Evolutionary conservation across 352 stramenopile species (phyloP), one percentile per base, ranked within the genome.

Genomic region (Globisporangium lucens): DNA sequence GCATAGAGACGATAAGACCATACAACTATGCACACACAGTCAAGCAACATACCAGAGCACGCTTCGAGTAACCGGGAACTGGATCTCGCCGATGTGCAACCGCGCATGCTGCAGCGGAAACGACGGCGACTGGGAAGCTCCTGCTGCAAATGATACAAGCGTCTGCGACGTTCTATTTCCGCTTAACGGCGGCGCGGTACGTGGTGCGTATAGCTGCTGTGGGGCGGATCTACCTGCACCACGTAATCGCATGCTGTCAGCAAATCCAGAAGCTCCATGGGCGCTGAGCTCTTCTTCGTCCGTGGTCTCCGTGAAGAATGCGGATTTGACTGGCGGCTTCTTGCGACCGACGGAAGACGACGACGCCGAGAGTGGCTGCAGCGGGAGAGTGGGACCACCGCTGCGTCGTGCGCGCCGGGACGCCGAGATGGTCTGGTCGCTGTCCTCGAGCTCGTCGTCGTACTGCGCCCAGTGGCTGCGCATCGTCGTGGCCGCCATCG

Each of bases 251-350:
- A 9, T 35, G 10, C 17, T 57, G 15, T 30, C 33, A n/a, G 41
- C 22, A 43, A 51, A 27, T 15, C 10, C 27, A 33, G 36, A 1
- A 52, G 41, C 30, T 29, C 47, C 61, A 27, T 51, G 61, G 0
- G 9, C 4, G 33, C 52, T 55, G 53, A 56, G 20, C 33, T 76
- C 77, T 27, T 93, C 85, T 22, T 93, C 85, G 67, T 91, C 83
- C 8, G 85, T 91, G 36, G 85, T 87, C 63, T 93, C 85, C 2
- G 79, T 73, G 63, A 93, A 93, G 66, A 87, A 93, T 24, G 80
- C 80, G 46, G 85, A 93, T 33, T 68, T 72, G 41, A 55, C 30
- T 2, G 60, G 53, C 38, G 53, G 66, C 9, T 57, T 57, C 20
- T 57, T 61, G 41, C 57, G 59, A 4, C 56, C 57, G 13, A 36